These are phyloP conservation scores for Aspergillus sp. DNA, from an alignment of 2,329 filamentous ascomycete species.

Conservation along the genomic window DNA sequence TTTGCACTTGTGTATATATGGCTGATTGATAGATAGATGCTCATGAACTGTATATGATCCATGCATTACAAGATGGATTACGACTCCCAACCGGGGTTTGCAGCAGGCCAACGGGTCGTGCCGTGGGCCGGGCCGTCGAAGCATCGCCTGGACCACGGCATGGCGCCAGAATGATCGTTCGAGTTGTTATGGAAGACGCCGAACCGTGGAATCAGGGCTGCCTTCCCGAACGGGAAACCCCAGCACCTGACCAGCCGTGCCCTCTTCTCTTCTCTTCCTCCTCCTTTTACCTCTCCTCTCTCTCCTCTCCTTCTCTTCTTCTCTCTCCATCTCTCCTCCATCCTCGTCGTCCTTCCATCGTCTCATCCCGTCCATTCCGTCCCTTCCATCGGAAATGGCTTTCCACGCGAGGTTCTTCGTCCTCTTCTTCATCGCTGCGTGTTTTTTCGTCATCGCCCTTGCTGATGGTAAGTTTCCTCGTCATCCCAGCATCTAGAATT, in stretches of 20 bases:
- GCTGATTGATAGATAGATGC: no score
- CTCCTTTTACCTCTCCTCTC: conserved; percentile 1
- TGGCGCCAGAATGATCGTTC: no score
- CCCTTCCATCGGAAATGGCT: conserved; percentile 3
- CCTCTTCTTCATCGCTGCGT: conserved; percentile 12
- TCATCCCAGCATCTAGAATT: background rate
- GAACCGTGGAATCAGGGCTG: no score
- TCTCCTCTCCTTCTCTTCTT: background rate
- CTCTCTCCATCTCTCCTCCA: conserved; percentile 1
- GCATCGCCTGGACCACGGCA: no score
- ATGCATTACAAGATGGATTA: no score
- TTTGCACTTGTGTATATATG: no score
- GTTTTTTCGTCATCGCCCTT: conserved; percentile 10
- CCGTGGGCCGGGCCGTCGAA: no score
- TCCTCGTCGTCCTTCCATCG: conserved; percentile 3
- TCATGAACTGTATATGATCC: no score
- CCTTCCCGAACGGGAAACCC: background rate
- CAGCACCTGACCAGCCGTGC: background rate
- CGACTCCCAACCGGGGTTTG: no score
- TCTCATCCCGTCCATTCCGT: conserved; percentile 1
- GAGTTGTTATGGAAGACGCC: no score
- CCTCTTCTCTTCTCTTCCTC: background rate
- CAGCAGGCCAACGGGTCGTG: no score
- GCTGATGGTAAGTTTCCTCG: conserved; percentile 14
- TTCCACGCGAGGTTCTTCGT: conserved; percentile 9